A percentile compares a stretch with the other conserved stretches of the same genome.
Evolutionary conservation across 352 stramenopile genomes (phyloP).

Genomic region (Pythium rhizo-oryzae): DNA sequence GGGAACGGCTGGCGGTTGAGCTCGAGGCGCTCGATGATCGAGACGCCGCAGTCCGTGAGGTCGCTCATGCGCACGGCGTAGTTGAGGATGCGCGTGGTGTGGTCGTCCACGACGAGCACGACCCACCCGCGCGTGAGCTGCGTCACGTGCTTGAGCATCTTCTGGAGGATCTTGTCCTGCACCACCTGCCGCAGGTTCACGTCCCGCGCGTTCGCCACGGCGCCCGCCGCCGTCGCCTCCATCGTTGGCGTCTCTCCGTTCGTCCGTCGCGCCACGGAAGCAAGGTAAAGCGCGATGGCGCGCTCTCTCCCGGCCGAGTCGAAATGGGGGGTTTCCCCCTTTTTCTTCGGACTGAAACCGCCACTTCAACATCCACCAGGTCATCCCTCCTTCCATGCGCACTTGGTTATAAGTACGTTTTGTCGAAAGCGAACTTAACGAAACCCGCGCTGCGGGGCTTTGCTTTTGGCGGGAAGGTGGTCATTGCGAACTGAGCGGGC

Average conservation of each 20-base stretch:
- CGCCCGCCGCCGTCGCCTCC: constrained; percentile 23
- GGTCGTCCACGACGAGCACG: constrained; percentile 96
- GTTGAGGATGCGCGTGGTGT: constrained; percentile 93
- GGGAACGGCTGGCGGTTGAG: constrained; percentile 95
- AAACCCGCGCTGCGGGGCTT: neutral
- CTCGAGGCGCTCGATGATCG: constrained; percentile 95
- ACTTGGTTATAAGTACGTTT: constrained; percentile 22
- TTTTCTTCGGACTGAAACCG: constrained; percentile 1
- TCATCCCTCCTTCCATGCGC: constrained; percentile 16
- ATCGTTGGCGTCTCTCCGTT: neutral
- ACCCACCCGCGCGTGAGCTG: constrained; percentile 78
- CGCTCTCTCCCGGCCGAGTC: neutral
- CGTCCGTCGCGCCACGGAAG: neutral
- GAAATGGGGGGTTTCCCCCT: neutral
- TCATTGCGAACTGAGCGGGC: constrained; percentile 13
- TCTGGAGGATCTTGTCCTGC: constrained; percentile 76
- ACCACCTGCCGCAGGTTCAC: constrained; percentile 80
- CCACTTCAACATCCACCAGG: constrained; percentile 27
- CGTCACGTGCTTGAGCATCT: constrained; percentile 86
- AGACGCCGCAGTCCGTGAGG: constrained; percentile 97
- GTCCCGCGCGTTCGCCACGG: constrained; percentile 51
- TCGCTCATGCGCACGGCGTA: constrained; percentile 98
- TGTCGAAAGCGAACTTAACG: constrained; percentile 20
- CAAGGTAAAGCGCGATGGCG: neutral
- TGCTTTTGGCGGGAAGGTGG: constrained; percentile 36